Evolutionary conservation across 331 rosid species (phyloP).

Genomic region (Rosa hybrid): DNA sequence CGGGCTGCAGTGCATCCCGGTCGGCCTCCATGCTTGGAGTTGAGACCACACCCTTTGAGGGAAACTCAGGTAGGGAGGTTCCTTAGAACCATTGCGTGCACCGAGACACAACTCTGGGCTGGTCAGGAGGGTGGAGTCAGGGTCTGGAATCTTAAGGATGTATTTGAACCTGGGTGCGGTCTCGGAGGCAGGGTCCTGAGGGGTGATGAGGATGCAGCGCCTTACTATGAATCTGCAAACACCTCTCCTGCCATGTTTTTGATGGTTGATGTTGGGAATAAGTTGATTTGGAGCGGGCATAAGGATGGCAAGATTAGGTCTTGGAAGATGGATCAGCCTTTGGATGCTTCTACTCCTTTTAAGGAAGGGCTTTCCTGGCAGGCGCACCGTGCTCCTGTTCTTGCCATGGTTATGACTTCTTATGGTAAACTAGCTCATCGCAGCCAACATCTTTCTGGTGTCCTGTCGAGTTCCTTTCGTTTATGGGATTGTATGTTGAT

Average conservation of each 20-base stretch:
- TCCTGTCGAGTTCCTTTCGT: not conserved
- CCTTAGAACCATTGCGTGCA: conserved; percentile 84
- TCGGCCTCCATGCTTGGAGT: conserved; percentile 84
- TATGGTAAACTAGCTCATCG: conserved; percentile 40
- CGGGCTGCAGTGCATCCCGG: conserved; percentile 88
- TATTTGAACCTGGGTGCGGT: conserved; percentile 65
- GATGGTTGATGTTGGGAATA: conserved; percentile 66
- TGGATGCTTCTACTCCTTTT: conserved; percentile 55
- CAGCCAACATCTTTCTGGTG: too few relatives aligned
- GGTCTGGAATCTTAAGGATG: conserved; percentile 67
- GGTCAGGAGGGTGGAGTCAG: conserved; percentile 93
- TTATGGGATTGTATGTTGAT: not conserved
- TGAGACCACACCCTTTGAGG: conserved; percentile 93
- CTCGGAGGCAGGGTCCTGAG: conserved; percentile 74
- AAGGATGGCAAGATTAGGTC: conserved; percentile 96
- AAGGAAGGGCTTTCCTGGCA: conserved; percentile 99
- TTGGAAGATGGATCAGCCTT: conserved; percentile 81
- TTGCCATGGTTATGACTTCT: conserved; percentile 62
- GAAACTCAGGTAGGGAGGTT: conserved; percentile 93
- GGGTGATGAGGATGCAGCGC: conserved; percentile 95
- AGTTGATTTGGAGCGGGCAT: conserved; percentile 85
- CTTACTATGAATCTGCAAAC: conserved; percentile 68
- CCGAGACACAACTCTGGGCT: conserved; percentile 85
- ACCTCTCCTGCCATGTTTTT: conserved; percentile 74
- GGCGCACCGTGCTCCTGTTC: conserved; percentile 86